These are phyloP conservation scores for Violaceomyces palustris DNA, from an alignment of 1,284 basidiomycete species.

Conservation along the genomic window DNA sequence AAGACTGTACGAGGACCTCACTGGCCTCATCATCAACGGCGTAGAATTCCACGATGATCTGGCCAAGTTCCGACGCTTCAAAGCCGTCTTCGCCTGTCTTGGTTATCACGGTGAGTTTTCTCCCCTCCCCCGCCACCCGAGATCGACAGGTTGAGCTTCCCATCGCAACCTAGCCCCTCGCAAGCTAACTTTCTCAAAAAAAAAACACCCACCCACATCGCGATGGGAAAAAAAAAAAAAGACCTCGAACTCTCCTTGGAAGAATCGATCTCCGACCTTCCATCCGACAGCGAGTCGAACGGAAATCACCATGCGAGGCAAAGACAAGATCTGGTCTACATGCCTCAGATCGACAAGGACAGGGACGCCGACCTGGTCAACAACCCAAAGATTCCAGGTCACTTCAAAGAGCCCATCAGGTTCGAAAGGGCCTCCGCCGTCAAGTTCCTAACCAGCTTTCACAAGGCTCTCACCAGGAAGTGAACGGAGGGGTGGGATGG, in stretches of 20 bases:
- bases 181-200: neutral
- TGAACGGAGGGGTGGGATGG: too few species aligned
- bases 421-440: constrained; percentile 21
- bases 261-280: constrained; percentile 10
- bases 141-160: too few species aligned
- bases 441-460: constrained; percentile 19
- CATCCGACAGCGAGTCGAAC: neutral
- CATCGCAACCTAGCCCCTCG: neutral
- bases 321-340: constrained; percentile 46
- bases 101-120: constrained; percentile 40
- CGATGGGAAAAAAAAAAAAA: neutral
- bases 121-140: too few species aligned
- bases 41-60: constrained; percentile 19
- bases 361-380: constrained; percentile 26
- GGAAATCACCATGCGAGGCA: constrained; percentile 1
- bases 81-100: constrained; percentile 37
- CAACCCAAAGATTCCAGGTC: constrained; percentile 10
- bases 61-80: constrained; percentile 20
- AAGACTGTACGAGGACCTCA: constrained; percentile 50
- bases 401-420: constrained; percentile 19
- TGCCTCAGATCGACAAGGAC: constrained; percentile 43
- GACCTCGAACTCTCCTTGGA: constrained; percentile 44
- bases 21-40: constrained; percentile 40
- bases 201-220: neutral
- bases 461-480: constrained; percentile 13